Evolutionary conservation across 2,329 filamentous ascomycete genomes (phyloP).

Genomic region (Fonsecaea erecta): DNA sequence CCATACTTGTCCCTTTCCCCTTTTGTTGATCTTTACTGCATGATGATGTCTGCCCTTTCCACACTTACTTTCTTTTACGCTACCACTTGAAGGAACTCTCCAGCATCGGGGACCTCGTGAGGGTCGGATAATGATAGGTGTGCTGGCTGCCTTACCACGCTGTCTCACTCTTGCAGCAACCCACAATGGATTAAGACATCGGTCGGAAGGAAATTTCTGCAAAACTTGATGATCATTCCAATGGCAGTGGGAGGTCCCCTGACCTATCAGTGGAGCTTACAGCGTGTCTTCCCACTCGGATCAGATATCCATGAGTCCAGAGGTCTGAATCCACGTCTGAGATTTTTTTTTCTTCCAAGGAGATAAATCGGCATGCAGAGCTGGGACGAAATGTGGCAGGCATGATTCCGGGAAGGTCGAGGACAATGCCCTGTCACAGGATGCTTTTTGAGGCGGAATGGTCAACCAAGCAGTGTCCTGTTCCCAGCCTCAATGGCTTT

Average conservation of each 20-base stretch:
- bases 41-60: neutral
- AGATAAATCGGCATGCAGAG: neutral
- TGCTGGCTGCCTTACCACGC: neutral
- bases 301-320: neutral
- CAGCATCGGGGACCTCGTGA: neutral
- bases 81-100: neutral
- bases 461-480: conserved; percentile 55
- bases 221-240: neutral
- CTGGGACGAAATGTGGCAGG: neutral
- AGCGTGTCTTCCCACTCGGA: neutral
- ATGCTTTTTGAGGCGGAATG: neutral
- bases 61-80: neutral
- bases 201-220: neutral
- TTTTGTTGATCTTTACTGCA: neutral
- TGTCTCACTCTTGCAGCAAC: neutral
- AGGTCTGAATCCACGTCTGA: neutral
- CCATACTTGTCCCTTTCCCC: neutral
- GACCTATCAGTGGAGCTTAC: neutral
- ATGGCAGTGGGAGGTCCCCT: neutral
- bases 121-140: neutral
- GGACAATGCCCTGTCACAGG: neutral
- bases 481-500: conserved; percentile 59
- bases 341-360: neutral
- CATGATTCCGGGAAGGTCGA: neutral
- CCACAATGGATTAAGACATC: neutral